A percentile compares a stretch with the other conserved stretches of the same genome.
phyloP scores from a whole-genome alignment of 495 filamentous ascomycete genomes.

The Podospora pseudopauciseta region DNA sequence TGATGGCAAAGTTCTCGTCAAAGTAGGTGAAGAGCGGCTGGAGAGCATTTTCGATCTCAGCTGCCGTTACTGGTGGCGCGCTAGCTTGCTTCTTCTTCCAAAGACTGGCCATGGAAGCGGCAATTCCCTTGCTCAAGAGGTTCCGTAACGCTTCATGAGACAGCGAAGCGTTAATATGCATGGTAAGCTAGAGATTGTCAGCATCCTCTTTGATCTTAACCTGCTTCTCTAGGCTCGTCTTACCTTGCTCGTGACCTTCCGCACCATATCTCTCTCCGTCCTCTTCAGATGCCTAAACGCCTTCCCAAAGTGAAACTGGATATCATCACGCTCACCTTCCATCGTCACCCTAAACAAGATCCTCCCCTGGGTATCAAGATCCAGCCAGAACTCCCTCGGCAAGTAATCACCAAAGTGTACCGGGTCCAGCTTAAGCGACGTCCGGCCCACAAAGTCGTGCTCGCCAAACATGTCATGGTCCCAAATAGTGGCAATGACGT shows the following conservation, averaged over 20 bases:
- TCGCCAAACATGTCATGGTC: conserved; percentile 97
- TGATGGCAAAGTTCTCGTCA: conserved; percentile 97
- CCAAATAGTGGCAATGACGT: conserved; percentile 96
- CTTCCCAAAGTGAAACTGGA: conserved; percentile 98
- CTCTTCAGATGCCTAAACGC: conserved; percentile 92
- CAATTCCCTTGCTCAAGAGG: conserved; percentile 69
- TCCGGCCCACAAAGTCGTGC: conserved; percentile 94
- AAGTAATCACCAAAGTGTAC: conserved; percentile 93
- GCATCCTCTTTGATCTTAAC: conserved; percentile 6
- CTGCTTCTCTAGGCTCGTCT: conserved; percentile 19
- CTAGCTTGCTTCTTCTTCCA: conserved; percentile 59
- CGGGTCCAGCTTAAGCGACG: conserved; percentile 91
- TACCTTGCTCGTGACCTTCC: conserved; percentile 97
- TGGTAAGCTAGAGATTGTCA: conserved; percentile 63
- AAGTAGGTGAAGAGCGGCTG: conserved; percentile 94
- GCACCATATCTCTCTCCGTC: conserved; percentile 95
- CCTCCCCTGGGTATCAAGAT: conserved; percentile 92
- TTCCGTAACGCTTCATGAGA: conserved; percentile 74
- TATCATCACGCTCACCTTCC: conserved; percentile 98
- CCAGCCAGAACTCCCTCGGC: conserved; percentile 93
- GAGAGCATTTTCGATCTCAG: conserved; percentile 75
- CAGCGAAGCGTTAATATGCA: conserved; percentile 87
- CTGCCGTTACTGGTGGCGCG: conserved; percentile 56
- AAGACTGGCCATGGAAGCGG: conserved; percentile 75
- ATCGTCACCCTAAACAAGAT: conserved; percentile 89